phyloP scores from a whole-genome alignment of 345 rosid species.

The Pistacia atlantica region DNA sequence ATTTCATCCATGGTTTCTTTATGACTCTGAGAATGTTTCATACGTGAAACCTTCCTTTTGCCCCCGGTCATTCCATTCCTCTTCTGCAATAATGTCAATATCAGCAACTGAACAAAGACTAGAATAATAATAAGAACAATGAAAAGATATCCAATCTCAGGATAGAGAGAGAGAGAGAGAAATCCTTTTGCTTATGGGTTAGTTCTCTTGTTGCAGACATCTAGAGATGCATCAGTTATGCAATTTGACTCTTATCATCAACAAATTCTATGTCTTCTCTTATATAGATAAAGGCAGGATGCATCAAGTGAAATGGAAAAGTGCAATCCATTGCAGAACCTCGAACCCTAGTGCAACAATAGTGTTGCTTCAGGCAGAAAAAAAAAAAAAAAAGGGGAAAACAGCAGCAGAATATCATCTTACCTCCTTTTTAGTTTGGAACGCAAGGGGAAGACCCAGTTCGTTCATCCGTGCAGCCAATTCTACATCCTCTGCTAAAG shows the following conservation, averaged over 20 bases:
- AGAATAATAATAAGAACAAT: not conserved
- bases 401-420: not conserved
- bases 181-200: not conserved
- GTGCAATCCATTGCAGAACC: not conserved
- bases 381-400: not conserved
- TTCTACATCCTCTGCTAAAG: conserved; percentile 43
- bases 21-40: conserved; percentile 27
- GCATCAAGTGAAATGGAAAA: not conserved
- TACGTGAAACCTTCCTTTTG: conserved; percentile 36
- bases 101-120: not conserved
- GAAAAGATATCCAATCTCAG: not conserved
- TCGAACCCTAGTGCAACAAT: not conserved
- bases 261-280: not conserved
- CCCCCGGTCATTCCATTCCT: conserved; percentile 35
- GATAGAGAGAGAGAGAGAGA: not conserved
- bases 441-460: conserved; percentile 79
- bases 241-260: not conserved
- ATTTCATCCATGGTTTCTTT: conserved; percentile 30
- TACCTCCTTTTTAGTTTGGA: conserved; percentile 73
- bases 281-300: not conserved
- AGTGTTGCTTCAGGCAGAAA: not conserved
- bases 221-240: not conserved
- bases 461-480: conserved; percentile 57
- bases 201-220: not conserved
- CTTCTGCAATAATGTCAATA: conserved; percentile 34